Base-by-base conservation (phyloP, 352 stramenopile species). In the Globisporangium okanoganense region DNA sequence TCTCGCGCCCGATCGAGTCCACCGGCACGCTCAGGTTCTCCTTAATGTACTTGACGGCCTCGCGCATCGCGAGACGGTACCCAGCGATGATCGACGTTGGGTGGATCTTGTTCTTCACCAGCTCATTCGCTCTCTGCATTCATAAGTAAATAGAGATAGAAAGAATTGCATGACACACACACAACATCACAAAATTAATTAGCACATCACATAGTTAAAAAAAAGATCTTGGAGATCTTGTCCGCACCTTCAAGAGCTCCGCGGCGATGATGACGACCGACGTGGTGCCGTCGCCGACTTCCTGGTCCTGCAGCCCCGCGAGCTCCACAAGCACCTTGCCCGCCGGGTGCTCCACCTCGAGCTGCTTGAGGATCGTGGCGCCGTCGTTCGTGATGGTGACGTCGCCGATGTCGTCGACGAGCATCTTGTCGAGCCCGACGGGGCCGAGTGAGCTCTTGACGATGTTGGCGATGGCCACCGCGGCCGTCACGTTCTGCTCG, bases 361-460 rank as follows among this genome's bases (percentile, higher is more conserved):
- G 80, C 68, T 98, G 96, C 82, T 99, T 98, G 51, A 99, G 81
- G 73, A 99, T 99, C 38, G 98, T 99, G n/a, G 98, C 98, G 52
- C 98, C 98, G 70, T 99, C 98, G 80, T 99, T 99, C 18, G 98
- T 99, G 73, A 99, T 99, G 18, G 97, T 99, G 54, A 99, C 97
- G 79, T 99, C 98, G 60, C 98, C 98, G 66, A 99, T 98, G 76
- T 97, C 87, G 73, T 97, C 89, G 51, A 97, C 97, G 18, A 99
- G 88, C 95, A 98, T 98, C 87, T 99, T 99, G 81, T 99, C 97
- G 33, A 99, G 90, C 25, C 97, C 97, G 20, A 99, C 96, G 27
- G 98, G 98, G 12, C 98, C 98, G 29, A 99, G 86, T 50, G 92
- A 99, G 55, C 88, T 98, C 84, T 99, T 99, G 64, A 99, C 97